Evolutionary conservation across 2,329 filamentous ascomycete species (phyloP).

Genomic region (Penicillium polonicum): DNA sequence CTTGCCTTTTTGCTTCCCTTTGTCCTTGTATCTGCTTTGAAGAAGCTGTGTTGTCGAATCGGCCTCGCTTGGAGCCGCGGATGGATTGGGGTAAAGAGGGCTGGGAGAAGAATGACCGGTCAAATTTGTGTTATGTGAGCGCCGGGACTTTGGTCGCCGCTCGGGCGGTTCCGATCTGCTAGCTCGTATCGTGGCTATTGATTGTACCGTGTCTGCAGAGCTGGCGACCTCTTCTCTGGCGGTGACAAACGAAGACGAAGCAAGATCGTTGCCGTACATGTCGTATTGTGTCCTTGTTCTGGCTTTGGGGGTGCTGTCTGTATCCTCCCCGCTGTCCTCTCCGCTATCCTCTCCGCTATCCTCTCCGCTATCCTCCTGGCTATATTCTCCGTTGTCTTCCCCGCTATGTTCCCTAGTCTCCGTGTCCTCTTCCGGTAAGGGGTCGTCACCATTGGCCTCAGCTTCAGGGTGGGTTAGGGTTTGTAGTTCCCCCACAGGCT

Average conservation of each 20-base stretch:
- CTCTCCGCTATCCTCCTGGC: neutral
- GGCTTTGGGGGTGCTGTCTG: slow-evolving; percentile 13
- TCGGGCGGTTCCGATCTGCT: slow-evolving; percentile 1
- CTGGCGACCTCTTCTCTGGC: slow-evolving; percentile 28
- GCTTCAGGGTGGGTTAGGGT: slow-evolving; percentile 25
- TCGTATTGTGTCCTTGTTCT: slow-evolving; percentile 5
- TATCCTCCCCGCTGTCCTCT: slow-evolving; percentile 12
- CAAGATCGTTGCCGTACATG: slow-evolving; percentile 18
- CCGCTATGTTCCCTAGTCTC: neutral
- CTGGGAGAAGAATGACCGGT: slow-evolving; percentile 20
- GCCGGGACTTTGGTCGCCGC: slow-evolving; percentile 6
- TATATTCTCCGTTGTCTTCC: neutral
- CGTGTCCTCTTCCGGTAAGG: neutral
- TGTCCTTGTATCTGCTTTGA: slow-evolving; percentile 23
- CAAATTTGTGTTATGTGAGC: slow-evolving; percentile 18
- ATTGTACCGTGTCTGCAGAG: slow-evolving; percentile 14
- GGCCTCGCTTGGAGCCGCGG: slow-evolving; percentile 30
- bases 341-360: slow-evolving; percentile 1
- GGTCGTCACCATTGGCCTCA: slow-evolving; percentile 15
- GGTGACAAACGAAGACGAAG: slow-evolving; percentile 33
- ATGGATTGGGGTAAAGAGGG: slow-evolving; percentile 21
- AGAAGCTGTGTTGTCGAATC: slow-evolving; percentile 38
- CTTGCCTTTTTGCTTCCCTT: slow-evolving; percentile 21
- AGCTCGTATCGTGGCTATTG: slow-evolving; percentile 17
- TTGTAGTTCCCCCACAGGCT: slow-evolving; percentile 20